Conservation (phyloP, 2,329 filamentous ascomycete genomes). For the Lizonia empirigonia region DNA sequence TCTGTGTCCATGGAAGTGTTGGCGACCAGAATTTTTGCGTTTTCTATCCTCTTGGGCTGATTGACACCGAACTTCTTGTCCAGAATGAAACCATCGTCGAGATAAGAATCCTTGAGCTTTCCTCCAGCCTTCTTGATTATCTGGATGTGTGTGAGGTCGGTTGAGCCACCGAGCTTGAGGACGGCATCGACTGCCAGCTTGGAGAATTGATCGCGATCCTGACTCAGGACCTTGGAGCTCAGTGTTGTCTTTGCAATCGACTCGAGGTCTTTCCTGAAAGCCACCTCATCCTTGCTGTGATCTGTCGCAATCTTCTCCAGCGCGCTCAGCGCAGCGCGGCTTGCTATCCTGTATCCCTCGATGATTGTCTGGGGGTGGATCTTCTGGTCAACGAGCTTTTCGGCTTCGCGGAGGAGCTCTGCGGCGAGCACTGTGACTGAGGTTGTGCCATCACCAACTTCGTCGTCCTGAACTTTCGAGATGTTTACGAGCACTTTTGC, state of each 20-base stretch:
- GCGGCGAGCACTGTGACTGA: conserved; percentile 96
- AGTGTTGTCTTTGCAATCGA: conserved; percentile 93
- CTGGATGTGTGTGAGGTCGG: conserved; percentile 96
- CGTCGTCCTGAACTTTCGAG: conserved; percentile 98
- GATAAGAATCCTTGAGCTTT: conserved; percentile 95
- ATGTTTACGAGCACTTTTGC: conserved; percentile 99
- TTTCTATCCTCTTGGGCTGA: conserved; percentile 95
- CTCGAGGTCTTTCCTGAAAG: conserved; percentile 87
- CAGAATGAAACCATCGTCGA: conserved; percentile 97
- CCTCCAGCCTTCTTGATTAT: conserved; percentile 99
- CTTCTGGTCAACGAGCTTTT: conserved; percentile 96
- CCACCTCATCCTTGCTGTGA: conserved; percentile 80
- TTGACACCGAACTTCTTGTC: conserved; percentile 99
- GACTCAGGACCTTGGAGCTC: conserved; percentile 94
- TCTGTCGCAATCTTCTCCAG: conserved; percentile 85
- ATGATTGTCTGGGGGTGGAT: conserved; percentile 99
- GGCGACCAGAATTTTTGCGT: conserved; percentile 96
- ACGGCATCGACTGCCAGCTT: conserved; percentile 90
- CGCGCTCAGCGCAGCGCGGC: conserved; percentile 81
- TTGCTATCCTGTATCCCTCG: conserved; percentile 97
- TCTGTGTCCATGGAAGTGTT: conserved; percentile 99
- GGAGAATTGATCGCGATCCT: conserved; percentile 92
- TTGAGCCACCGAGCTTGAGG: conserved; percentile 84
- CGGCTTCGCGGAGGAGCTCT: conserved; percentile 92
- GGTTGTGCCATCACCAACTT: conserved; percentile 96